phyloP scores from a whole-genome alignment of 768 basidiomycete genomes.

The Paxillus ammoniavirescens region DNA sequence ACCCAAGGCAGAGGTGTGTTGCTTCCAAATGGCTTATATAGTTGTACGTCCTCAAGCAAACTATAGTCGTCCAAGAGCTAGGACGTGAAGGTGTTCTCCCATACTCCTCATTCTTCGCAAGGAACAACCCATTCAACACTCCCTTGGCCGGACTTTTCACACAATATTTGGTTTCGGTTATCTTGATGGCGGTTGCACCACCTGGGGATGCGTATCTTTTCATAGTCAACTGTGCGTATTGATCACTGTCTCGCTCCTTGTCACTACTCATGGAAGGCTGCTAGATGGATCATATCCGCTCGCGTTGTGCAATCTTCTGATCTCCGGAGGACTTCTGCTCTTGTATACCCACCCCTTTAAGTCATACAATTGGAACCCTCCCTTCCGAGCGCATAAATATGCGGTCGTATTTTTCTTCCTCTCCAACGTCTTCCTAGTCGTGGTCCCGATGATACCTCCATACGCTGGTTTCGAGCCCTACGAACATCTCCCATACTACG shows the following conservation, averaged over 20 bases:
- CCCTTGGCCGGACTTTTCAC: conserved; percentile 62
- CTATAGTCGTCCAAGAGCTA: conserved; percentile 66
- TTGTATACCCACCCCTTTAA: conserved; percentile 48
- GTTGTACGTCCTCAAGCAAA: background rate
- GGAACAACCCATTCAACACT: conserved; percentile 67
- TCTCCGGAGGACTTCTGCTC: conserved; percentile 62
- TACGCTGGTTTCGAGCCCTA: conserved; percentile 49
- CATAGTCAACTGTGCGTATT: conserved; percentile 55
- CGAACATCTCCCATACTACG: conserved; percentile 65
- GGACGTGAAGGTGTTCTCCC: conserved; percentile 72
- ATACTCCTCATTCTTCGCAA: conserved; percentile 63
- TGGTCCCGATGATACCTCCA: conserved; percentile 65
- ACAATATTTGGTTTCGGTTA: conserved; percentile 59
- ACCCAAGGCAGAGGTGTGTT: conserved; percentile 59
- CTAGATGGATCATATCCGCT: conserved; percentile 59
- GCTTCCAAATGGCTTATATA: conserved; percentile 5
- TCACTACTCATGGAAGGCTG: background rate
- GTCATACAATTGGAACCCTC: conserved; percentile 58
- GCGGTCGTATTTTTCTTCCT: conserved; percentile 56
- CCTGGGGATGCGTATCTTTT: conserved; percentile 77
- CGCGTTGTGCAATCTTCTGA: conserved; percentile 55
- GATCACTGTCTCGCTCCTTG: background rate
- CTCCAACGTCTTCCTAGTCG: conserved; percentile 63
- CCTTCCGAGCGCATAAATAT: conserved; percentile 55
- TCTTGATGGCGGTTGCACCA: conserved; percentile 55